Evolutionary conservation across 164 flowering plant genomes (phyloP).

Genomic region (Vitis labrusca): DNA sequence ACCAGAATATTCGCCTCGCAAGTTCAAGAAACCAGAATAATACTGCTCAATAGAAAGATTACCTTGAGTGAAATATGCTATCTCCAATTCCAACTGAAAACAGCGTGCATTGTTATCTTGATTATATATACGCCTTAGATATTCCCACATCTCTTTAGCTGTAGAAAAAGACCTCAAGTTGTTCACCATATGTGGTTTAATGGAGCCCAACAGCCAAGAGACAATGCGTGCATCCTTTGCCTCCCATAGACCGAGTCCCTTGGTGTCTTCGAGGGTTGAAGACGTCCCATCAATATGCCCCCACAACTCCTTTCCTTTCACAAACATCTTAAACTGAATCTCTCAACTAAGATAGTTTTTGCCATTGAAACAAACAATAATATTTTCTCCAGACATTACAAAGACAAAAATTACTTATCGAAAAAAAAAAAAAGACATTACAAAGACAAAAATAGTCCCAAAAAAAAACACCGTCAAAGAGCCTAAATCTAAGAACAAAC

Average conservation of each 20-base stretch:
- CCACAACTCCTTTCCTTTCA: background rate
- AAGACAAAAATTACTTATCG: too few relatives aligned
- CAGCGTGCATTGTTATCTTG: background rate
- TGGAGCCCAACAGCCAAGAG: too few relatives aligned
- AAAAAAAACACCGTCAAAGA: too few relatives aligned
- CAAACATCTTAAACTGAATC: background rate
- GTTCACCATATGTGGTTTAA: background rate
- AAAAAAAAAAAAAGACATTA: too few relatives aligned
- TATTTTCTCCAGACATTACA: too few relatives aligned
- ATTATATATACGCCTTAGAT: background rate
- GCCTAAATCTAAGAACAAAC: too few relatives aligned
- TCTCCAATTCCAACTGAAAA: background rate
- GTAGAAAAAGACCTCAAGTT: background rate
- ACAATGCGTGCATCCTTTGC: too few relatives aligned
- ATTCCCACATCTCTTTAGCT: background rate
- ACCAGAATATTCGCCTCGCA: background rate
- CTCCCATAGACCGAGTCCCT: too few relatives aligned
- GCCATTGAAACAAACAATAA: background rate
- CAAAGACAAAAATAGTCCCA: too few relatives aligned
- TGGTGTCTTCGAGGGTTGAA: too few relatives aligned
- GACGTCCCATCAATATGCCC: background rate
- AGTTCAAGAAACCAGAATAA: slow-evolving; percentile 4
- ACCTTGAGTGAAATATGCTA: background rate
- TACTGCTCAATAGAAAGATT: slow-evolving; percentile 3
- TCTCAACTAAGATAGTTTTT: background rate